Evolutionary conservation across 257 asterid genomes (phyloP), one percentile per base, ranked within the genome.

Genomic region (Plantago ovata): DNA sequence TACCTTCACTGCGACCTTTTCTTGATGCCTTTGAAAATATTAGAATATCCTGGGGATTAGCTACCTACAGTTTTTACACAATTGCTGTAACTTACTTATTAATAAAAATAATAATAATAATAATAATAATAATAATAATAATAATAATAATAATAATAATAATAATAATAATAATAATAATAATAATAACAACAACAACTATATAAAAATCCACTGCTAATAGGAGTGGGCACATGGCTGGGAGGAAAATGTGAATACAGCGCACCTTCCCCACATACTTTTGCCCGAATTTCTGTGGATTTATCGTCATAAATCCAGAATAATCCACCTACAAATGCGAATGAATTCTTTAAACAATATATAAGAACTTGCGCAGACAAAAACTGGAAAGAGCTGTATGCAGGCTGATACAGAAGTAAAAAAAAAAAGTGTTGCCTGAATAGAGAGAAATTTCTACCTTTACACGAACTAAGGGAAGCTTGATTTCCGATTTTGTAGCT

Each of bases 21-120:
- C 69, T 77, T 63, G 96, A 74, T 72, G 96, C 90, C 76, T 88
- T 92, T 28, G 98, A 92, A 79, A 92, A 92, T 70, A 92, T 92
- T 64, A 92, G 95, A 73, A 92, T 88, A 75, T 92, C 98, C 86
- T 92, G 98, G 47, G 98, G 98, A 77, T 92, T 92, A 59, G 98
- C 98, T 56, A 92, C 96, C 98, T 86, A 72, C 11, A 76, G 39
- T 13, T 66, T 64, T 43, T 38, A 45, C 10, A 64, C 49, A 70
- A 56, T n/a, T n/a, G 63, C 44, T 38, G 39, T 43, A n/a, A n/a
- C n/a, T n/a, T n/a, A n/a, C n/a, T n/a, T n/a, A n/a, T n/a, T n/a
- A n/a, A n/a, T n/a, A n/a, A n/a, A n/a, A n/a, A n/a, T n/a, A n/a
- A n/a, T n/a, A n/a, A n/a, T n/a, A n/a, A n/a, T n/a, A n/a, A n/a